Base-by-base conservation (phyloP, 2,329 filamentous ascomycete species). In the Geoglossum cookeanum region DNA sequence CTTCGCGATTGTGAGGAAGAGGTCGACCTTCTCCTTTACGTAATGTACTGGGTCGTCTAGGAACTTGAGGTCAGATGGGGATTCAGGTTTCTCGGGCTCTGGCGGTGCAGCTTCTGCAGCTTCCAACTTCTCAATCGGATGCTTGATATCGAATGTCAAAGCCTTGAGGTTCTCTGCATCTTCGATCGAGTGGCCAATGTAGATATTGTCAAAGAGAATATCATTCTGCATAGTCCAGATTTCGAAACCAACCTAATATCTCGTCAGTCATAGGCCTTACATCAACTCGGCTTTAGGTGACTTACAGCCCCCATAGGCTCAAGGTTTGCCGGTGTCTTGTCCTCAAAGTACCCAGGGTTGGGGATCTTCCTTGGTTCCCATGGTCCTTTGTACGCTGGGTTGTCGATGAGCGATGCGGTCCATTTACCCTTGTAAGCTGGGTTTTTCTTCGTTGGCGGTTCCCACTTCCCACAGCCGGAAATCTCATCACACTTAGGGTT, bases 211-310 rank as follows among this genome's bases (percentile, higher is more conserved):
- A 67, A 98, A 97, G 67, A 96, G 84, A 65, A 98, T 97, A 69
- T 96, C 86, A 71, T 83, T 94, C 75, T 96, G 91, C 92, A 98
- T 98, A 67, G 92, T 97, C 92, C 92, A 98, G 75, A 98, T 91
- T 74, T 98, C 92, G 68, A 97, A 97, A 66, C 92, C 92, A 74
- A 97, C 90, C 85, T 89, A 67, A 58, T 35, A 35, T 15, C 51
- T 65, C 22, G 35, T 55, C 37, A 55, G 54, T 27, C 6, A 11
- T 9, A 45, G 55, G 64, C 62, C 22, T 57, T 37, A 17, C 15
- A 35, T 29, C 29, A 53, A 3, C 44, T 30, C 47, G 6, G 32
- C 9, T 35, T 17, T 32, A 37, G 29, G 33, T 35, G 48, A 85
- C 85, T 83, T 78, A 90, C 85, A 76, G 88, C 91, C 68, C 92